Conservation (phyloP, 352 stramenopile species). For the Achlya hypogyna region DNA sequence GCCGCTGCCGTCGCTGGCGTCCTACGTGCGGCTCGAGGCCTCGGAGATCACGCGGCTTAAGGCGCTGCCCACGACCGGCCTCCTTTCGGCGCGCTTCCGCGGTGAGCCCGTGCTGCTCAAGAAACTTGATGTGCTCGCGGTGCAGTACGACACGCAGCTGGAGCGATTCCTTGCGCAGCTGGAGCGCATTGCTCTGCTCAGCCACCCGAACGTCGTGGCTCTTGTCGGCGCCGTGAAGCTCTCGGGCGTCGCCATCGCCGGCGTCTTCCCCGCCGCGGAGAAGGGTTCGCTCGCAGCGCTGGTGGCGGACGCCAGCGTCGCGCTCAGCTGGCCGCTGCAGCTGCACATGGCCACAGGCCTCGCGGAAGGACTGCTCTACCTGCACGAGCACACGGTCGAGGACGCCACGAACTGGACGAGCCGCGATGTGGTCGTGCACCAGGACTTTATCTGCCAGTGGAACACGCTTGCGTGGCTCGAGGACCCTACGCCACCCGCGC, state of each 20-base stretch:
- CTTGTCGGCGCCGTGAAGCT: slow-evolving; percentile 1
- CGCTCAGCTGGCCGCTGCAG: background rate
- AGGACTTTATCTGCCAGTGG: slow-evolving; percentile 1
- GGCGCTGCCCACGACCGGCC: background rate
- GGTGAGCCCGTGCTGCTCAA: background rate
- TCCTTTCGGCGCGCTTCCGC: background rate
- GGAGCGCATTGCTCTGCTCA: background rate
- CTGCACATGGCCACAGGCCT: slow-evolving; percentile 3
- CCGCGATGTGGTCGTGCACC: background rate
- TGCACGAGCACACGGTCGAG: background rate
- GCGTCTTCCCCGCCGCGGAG: background rate
- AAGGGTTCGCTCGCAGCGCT: background rate
- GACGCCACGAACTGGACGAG: background rate
- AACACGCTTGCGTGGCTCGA: background rate
- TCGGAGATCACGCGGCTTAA: background rate
- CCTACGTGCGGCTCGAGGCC: background rate
- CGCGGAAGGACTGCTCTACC: background rate
- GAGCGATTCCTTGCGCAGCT: background rate
- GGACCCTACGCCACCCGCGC: background rate
- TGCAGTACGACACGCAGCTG: slow-evolving; percentile 5
- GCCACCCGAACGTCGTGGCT: slow-evolving; percentile 6
- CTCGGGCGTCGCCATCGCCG: slow-evolving; percentile 1
- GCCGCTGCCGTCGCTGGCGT: background rate
- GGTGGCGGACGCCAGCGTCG: background rate
- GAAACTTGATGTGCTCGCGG: slow-evolving; percentile 2